phyloP scores from a whole-genome alignment of 495 filamentous ascomycete species.

The Aspergillus funiculosus region DNA sequence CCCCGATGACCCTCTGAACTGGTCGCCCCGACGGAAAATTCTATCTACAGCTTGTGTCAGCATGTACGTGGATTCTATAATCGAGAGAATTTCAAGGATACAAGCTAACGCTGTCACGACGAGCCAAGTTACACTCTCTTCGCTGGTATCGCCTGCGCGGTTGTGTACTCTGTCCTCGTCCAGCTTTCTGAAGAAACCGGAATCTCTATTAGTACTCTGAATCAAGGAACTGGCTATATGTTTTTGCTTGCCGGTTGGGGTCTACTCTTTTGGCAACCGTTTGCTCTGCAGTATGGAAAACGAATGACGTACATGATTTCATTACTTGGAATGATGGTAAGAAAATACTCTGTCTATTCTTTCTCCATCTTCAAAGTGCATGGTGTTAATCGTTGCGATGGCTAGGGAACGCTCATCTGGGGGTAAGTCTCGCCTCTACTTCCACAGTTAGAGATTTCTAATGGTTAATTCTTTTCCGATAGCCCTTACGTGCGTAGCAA shows the following conservation, averaged over 20 bases:
- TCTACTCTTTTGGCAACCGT: conserved; percentile 63
- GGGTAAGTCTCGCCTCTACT: conserved; percentile 28
- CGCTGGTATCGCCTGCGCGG: conserved; percentile 53
- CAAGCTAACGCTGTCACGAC: background rate
- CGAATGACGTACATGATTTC: conserved; percentile 57
- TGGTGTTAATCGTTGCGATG: background rate
- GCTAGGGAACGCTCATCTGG: conserved; percentile 35
- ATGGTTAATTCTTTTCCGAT: background rate
- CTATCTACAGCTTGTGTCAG: conserved; percentile 47
- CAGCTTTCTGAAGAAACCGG: conserved; percentile 52
- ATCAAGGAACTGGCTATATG: conserved; percentile 60
- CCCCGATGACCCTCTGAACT: conserved; percentile 58
- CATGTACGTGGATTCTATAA: conserved; percentile 26
- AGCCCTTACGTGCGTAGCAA: conserved; percentile 43
- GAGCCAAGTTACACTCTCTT: conserved; percentile 51
- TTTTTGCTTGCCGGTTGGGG: conserved; percentile 60
- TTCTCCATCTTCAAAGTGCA: background rate
- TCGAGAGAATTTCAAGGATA: background rate
- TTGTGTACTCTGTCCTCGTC: conserved; percentile 57
- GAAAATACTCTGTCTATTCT: conserved; percentile 1
- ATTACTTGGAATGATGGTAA: conserved; percentile 47
- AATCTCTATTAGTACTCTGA: conserved; percentile 47
- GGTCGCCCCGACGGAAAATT: conserved; percentile 51
- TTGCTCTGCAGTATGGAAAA: conserved; percentile 62
- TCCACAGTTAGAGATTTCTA: background rate